phyloP scores from a whole-genome alignment of 225 moss, liverwort and hornwort genomes.

The Sphagnum tenellum region DNA sequence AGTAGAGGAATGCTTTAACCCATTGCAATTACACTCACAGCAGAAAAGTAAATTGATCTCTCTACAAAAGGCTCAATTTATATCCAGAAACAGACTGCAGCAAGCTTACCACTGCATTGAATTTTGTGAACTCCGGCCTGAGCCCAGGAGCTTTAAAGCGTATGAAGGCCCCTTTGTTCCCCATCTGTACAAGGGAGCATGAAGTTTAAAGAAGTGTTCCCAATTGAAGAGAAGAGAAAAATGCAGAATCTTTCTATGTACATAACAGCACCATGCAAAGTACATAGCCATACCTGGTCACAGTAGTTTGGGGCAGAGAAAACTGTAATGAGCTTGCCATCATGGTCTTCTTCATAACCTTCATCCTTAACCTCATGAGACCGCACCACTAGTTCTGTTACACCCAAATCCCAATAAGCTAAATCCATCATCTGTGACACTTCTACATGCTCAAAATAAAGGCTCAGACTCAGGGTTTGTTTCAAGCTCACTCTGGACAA shows the following conservation, averaged over 20 bases:
- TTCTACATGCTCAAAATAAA: no score
- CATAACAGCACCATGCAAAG: neutral
- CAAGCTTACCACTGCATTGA: constrained; percentile 70
- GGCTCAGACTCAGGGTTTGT: no score
- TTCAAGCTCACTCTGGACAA: no score
- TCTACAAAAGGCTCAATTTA: neutral
- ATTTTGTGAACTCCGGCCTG: constrained; percentile 85
- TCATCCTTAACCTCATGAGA: constrained; percentile 99
- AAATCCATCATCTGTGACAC: no score
- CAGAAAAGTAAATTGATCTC: neutral
- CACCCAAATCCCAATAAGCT: neutral
- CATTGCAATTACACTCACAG: neutral
- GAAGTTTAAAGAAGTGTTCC: neutral
- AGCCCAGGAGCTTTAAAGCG: constrained; percentile 72
- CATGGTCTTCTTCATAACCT: constrained; percentile 82
- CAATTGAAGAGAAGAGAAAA: neutral
- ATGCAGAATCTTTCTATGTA: neutral
- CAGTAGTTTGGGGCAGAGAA: constrained; percentile 99
- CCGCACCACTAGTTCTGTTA: constrained; percentile 78
- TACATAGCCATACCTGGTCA: constrained; percentile 60
- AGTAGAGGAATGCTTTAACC: neutral
- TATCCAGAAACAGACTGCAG: neutral
- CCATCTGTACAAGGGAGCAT: constrained; percentile 45
- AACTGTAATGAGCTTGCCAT: constrained; percentile 82
- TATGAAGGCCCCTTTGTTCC: constrained; percentile 95